Evolutionary conservation across 116 monocot genomes (phyloP).

Genomic region (Iris pallida): DNA sequence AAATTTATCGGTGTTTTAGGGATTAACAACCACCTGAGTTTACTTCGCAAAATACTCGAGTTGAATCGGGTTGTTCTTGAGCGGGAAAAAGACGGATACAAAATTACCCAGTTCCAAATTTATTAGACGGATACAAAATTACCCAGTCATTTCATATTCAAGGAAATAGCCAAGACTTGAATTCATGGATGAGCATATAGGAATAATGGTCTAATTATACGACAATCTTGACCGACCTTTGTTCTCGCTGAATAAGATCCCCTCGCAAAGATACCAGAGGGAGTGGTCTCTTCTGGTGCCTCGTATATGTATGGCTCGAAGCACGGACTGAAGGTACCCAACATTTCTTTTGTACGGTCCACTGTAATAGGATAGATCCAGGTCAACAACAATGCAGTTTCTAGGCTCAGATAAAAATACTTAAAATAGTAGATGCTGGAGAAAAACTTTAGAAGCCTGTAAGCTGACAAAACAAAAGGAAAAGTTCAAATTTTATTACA

Average conservation of each 20-base stretch:
- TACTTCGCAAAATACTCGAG: background rate
- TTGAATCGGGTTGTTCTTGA: background rate
- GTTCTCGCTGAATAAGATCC: slow-evolving; percentile 91
- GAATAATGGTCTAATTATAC: too few species aligned
- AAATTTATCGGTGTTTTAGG: too few species aligned
- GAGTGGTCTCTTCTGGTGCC: slow-evolving; percentile 79
- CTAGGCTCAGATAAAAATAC: background rate
- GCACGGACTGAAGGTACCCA: slow-evolving; percentile 93
- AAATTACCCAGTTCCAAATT: background rate
- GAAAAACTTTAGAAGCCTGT: too few species aligned
- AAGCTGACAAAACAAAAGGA: too few species aligned
- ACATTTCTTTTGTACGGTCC: slow-evolving; percentile 84
- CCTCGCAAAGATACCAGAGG: slow-evolving; percentile 79
- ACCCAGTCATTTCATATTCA: background rate
- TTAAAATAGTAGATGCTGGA: too few species aligned
- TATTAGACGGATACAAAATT: background rate
- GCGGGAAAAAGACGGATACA: background rate
- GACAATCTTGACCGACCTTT: slow-evolving; percentile 35
- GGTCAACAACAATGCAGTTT: background rate
- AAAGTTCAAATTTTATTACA: too few species aligned
- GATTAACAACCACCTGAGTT: too few species aligned
- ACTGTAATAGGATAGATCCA: slow-evolving; percentile 34
- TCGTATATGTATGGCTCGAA: slow-evolving; percentile 67
- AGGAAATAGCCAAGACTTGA: background rate
- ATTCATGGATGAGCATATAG: too few species aligned